Conservation (phyloP, 139 green algal genomes). For the Closterium sp. region DNA sequence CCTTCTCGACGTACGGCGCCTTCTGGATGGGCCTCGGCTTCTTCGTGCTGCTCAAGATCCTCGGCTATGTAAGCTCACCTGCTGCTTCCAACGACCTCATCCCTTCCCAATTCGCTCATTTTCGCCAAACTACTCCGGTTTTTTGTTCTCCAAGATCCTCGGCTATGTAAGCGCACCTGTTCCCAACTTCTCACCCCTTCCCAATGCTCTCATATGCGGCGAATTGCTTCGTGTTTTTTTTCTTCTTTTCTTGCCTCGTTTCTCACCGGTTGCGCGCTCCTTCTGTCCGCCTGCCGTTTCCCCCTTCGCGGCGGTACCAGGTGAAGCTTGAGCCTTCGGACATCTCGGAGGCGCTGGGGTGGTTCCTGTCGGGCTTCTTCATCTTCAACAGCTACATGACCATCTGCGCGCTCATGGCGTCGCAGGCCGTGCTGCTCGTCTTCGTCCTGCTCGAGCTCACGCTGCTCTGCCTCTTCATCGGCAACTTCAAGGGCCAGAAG, state of each 20-base stretch:
- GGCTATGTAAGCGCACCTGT: neutral
- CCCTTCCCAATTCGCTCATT: neutral
- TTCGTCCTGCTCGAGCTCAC: constrained; percentile 10
- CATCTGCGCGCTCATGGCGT: neutral
- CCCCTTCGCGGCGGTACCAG: neutral
- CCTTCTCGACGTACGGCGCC: constrained; percentile 38
- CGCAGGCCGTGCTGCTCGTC: constrained; percentile 3
- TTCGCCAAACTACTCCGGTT: neutral
- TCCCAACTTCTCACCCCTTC: too few relatives aligned
- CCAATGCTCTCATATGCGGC: neutral
- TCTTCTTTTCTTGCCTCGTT: neutral
- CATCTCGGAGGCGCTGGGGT: neutral
- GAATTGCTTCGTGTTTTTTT: neutral
- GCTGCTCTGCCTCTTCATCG: constrained; percentile 5
- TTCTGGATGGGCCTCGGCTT: constrained; percentile 12
- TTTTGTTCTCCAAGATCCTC: neutral
- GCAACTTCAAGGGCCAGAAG: neutral
- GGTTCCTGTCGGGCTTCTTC: constrained; percentile 20
- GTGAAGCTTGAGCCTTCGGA: neutral
- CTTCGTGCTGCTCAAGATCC: neutral
- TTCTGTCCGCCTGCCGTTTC: neutral
- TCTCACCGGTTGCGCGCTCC: neutral
- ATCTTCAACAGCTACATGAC: constrained; percentile 21
- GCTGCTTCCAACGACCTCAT: too few relatives aligned
- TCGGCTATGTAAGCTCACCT: neutral